Evolutionary conservation across 441 rosid species (phyloP).

Genomic region (Brassica balearica): DNA sequence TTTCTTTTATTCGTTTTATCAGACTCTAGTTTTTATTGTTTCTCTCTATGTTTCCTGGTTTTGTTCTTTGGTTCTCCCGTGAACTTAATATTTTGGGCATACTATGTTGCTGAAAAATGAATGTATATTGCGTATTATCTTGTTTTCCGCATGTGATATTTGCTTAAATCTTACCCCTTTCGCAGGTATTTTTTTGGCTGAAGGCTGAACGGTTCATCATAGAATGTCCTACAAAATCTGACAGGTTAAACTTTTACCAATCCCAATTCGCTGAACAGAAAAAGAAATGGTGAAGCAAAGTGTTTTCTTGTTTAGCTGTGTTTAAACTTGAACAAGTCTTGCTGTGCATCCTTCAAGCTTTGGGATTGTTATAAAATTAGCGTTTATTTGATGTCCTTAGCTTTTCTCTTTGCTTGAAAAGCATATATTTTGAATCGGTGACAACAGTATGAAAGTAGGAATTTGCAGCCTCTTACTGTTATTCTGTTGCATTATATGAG

Average conservation of each 20-base stretch:
- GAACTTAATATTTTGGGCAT: background rate
- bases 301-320: constrained; percentile 12
- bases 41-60: constrained; percentile 14
- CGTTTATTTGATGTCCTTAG: background rate
- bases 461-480: background rate
- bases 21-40: background rate
- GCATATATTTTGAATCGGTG: background rate
- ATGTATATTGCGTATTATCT: background rate
- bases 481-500: background rate
- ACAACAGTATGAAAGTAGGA: background rate
- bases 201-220: constrained; percentile 23
- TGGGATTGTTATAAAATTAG: background rate
- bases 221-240: background rate
- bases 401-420: background rate
- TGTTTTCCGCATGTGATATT: background rate
- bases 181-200: constrained; percentile 40
- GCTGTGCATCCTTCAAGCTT: background rate
- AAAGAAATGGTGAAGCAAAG: background rate
- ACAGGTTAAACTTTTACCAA: background rate
- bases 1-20: background rate
- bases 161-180: constrained; percentile 23
- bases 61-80: background rate
- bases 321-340: constrained; percentile 9
- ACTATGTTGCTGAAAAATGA: background rate
- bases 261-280: background rate